Conservation (phyloP, 2,329 filamentous ascomycete genomes). For the Pseudomassariella vexata region DNA sequence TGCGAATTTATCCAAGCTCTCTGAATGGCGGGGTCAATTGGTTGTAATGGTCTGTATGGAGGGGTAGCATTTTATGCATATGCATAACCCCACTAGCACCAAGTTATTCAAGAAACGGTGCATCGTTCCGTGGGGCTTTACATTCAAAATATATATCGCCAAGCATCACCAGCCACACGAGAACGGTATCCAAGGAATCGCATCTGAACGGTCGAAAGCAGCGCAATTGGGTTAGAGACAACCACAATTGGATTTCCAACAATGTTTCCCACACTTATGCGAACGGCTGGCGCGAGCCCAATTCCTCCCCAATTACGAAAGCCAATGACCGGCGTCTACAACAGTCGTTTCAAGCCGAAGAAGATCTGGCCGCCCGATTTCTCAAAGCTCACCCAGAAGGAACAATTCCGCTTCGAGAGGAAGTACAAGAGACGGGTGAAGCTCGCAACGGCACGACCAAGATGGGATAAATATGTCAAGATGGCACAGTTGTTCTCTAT, state of each 20-base stretch:
- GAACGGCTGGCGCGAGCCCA: conserved; percentile 29
- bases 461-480: conserved; percentile 38
- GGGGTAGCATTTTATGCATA: no score
- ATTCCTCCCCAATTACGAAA: conserved; percentile 17
- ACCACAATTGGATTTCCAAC: conserved; percentile 5
- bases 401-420: conserved; percentile 74
- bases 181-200: no score
- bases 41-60: no score
- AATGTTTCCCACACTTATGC: conserved; percentile 42
- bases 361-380: conserved; percentile 78
- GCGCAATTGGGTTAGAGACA: background rate
- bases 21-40: no score
- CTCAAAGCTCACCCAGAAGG: conserved; percentile 59
- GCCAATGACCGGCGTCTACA: conserved; percentile 29
- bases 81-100: no score
- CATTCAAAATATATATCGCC: no score
- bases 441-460: conserved; percentile 23
- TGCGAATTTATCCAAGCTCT: no score
- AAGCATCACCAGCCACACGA: no score
- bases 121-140: no score
- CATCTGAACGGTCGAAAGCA: no score
- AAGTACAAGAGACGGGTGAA: conserved; percentile 66
- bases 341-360: conserved; percentile 58
- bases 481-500: conserved; percentile 58
- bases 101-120: no score